A percentile compares a stretch with the other conserved stretches of the same genome.
These are phyloP conservation scores for Malassezia yamatoensis DNA, from an alignment of 1,284 basidiomycete species.

Conservation along the genomic window DNA sequence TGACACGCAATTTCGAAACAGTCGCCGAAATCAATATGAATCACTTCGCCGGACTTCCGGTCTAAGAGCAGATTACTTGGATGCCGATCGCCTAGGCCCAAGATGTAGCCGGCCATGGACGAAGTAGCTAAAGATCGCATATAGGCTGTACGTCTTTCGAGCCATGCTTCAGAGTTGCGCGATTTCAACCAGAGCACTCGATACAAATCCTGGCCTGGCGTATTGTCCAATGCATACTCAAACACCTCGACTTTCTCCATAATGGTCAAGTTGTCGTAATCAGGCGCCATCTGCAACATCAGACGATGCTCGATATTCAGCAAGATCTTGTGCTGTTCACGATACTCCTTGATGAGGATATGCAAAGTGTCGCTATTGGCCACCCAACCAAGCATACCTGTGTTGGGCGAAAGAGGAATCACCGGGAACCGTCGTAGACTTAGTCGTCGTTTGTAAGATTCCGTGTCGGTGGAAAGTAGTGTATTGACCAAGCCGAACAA, in stretches of 20 bases:
- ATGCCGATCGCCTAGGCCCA: constrained; percentile 96
- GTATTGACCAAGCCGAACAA: constrained; percentile 95
- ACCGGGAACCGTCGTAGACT: constrained; percentile 89
- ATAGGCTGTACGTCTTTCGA: constrained; percentile 92
- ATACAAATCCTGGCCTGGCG: constrained; percentile 97
- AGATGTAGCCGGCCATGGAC: constrained; percentile 59
- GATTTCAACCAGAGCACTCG: constrained; percentile 94
- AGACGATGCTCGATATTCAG: constrained; percentile 96
- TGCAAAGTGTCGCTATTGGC: constrained; percentile 96
- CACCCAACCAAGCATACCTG: constrained; percentile 89
- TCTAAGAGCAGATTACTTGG: constrained; percentile 91
- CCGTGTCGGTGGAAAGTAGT: constrained; percentile 78
- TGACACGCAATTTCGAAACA: constrained; percentile 51
- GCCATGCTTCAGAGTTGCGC: constrained; percentile 89
- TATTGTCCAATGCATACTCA: constrained; percentile 96
- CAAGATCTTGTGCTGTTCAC: constrained; percentile 63
- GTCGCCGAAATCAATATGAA: constrained; percentile 82
- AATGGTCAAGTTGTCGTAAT: constrained; percentile 87
- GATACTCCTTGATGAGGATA: constrained; percentile 71
- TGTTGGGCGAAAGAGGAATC: constrained; percentile 90
- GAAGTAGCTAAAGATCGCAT: constrained; percentile 72
- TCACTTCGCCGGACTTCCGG: constrained; percentile 83
- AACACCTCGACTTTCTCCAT: constrained; percentile 99
- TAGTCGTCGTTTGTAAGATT: constrained; percentile 89
- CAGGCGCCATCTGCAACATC: constrained; percentile 98